phyloP scores from a whole-genome alignment of 176 grass and related monocot species.

The Secale cereale region DNA sequence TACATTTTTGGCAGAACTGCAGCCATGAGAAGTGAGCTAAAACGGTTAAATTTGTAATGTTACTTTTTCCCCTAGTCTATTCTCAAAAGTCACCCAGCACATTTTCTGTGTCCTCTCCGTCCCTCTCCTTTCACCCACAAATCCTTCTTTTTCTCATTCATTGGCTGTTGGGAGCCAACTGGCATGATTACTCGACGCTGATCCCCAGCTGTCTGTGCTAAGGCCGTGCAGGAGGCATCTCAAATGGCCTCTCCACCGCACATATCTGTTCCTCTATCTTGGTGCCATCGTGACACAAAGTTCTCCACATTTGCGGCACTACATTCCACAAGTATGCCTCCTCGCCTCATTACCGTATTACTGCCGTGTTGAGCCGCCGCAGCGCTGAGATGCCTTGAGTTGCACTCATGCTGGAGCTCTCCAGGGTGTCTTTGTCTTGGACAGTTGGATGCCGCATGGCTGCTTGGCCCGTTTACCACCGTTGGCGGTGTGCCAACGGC shows the following conservation, averaged over 20 bases:
- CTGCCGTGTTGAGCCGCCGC: neutral
- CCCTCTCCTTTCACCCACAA: neutral
- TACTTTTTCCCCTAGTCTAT: neutral
- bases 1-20: neutral
- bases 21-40: neutral
- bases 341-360: neutral
- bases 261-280: neutral
- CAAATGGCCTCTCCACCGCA: neutral
- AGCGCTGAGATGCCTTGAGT: neutral
- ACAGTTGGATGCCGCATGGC: neutral
- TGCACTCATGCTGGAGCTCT: neutral
- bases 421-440: neutral
- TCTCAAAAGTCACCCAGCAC: neutral
- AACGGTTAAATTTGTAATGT: neutral
- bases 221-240: neutral
- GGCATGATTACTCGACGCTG: neutral
- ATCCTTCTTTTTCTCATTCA: neutral
- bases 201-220: neutral
- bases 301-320: neutral
- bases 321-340: neutral
- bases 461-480: neutral
- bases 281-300: neutral
- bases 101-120: neutral
- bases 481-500: neutral
- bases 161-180: neutral